These are phyloP conservation scores for Eleusine indica DNA, from an alignment of 176 grass and related monocot genomes.

Conservation along the genomic window DNA sequence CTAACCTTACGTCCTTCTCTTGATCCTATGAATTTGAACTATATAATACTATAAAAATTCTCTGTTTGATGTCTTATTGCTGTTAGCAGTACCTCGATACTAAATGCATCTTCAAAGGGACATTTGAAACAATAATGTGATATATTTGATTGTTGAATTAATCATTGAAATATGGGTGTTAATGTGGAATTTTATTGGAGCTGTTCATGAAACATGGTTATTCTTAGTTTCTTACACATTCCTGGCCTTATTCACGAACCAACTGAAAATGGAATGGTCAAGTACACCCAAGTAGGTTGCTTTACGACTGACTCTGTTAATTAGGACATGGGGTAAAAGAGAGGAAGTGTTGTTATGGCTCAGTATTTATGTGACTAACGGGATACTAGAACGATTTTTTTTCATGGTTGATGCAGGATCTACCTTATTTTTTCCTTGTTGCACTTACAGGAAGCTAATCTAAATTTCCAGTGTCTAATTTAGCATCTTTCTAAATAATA, in stretches of 20 bases:
- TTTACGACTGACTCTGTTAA: neutral
- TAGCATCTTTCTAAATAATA: neutral
- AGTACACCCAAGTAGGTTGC: neutral
- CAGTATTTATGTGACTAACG: neutral
- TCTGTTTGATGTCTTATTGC: neutral
- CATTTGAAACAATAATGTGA: neutral
- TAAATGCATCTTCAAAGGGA: constrained; percentile 25
- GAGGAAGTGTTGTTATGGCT: neutral
- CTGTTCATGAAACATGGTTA: neutral
- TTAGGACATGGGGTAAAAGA: constrained; percentile 2
- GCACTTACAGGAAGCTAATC: constrained; percentile 4
- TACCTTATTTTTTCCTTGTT: neutral
- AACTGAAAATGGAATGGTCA: neutral
- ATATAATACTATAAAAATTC: neutral
- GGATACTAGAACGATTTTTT: neutral
- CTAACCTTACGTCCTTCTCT: neutral
- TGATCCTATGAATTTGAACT: constrained; percentile 1
- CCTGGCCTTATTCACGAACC: neutral
- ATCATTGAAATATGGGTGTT: neutral
- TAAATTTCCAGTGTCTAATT: neutral
- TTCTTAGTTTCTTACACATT: neutral
- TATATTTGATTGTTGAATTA: neutral
- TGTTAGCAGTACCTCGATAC: neutral
- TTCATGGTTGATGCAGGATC: neutral
- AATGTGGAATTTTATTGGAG: neutral